Evolutionary conservation across 192 early-diverging fungal species (phyloP), one percentile per base, ranked within the genome.

Genomic region (Dissophora ornata): DNA sequence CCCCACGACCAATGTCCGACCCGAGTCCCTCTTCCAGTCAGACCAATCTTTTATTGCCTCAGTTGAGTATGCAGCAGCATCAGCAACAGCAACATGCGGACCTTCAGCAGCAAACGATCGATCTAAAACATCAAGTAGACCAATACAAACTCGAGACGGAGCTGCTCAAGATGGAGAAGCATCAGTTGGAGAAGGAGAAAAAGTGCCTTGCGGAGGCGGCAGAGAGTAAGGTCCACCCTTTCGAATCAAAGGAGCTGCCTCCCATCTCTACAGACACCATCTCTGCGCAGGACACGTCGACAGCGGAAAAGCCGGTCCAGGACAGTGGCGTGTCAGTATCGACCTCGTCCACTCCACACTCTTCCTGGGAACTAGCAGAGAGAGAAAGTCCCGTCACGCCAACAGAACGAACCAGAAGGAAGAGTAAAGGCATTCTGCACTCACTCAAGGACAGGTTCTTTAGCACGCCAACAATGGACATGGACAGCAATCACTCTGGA

Each of bases 381-480:
- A 40, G 73, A 32, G 73, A 77, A 9, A 48, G 45, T 2, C 56
- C 73, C 30, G 34, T 42, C 5, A 48, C 58, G 1, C 44, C 42
- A 19, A 7, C 30, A 12, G 73, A 67, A 19, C 19, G 73, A 25
- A 63, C 73, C 8, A 63, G 73, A n/a, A 50, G 73, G 45, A 77
- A 77, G 53, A 77, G 73, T 25, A 77, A 77, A 30, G 73, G 73
- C 0, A 77, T 77, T 38, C 49, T 77, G 9, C 57, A 67, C 24
- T 77, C 73, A 0, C 26, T 77, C 30, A 77, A 77, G 52, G 73
- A 77, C 42, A 58, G 73, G 16, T 66, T 77, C 46, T 77, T 77
- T 28, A 67, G 46, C 46, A 60, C 49, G 8, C 47, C 44, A 16
- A 75, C 38, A 64, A 77, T 45, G 18, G 26, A 12, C 49, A 69